phyloP scores from a whole-genome alignment of 345 rosid species.

The Arabidopsis arenosa region DNA sequence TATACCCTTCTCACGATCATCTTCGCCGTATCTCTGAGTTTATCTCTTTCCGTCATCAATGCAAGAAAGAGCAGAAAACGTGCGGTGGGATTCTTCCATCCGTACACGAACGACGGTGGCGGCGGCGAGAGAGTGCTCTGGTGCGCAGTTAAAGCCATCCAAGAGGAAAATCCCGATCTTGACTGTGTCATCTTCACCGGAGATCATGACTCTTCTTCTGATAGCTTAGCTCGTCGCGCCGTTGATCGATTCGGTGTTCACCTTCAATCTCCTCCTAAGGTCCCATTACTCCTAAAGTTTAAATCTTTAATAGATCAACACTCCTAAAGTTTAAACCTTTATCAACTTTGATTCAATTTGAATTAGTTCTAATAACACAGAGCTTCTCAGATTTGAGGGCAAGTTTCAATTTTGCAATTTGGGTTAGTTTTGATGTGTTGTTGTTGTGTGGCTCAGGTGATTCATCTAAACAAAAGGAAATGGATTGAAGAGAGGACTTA shows the following conservation, averaged over 20 bases:
- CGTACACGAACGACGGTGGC: constrained; percentile 95
- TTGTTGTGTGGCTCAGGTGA: constrained; percentile 56
- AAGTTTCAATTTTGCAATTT: constrained; percentile 9
- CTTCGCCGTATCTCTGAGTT: constrained; percentile 48
- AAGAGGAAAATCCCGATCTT: constrained; percentile 73
- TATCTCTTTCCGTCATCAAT: constrained; percentile 49
- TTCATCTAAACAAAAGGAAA: constrained; percentile 71
- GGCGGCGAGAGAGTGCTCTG: constrained; percentile 97
- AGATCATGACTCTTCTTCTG: constrained; percentile 72
- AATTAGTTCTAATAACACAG: not conserved
- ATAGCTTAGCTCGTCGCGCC: constrained; percentile 66
- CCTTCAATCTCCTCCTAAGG: constrained; percentile 75
- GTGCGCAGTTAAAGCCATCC: constrained; percentile 94
- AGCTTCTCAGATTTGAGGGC: not conserved
- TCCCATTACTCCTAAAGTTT: constrained; percentile 22
- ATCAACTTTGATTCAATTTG: not conserved
- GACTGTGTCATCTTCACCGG: constrained; percentile 77
- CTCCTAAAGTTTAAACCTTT: no score
- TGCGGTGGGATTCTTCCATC: constrained; percentile 94
- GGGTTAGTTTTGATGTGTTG: not conserved
- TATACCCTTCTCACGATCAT: constrained; percentile 48
- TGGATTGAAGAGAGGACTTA: constrained; percentile 88
- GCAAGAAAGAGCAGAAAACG: constrained; percentile 49
- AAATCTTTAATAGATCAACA: no score
- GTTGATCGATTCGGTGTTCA: constrained; percentile 82